Evolutionary conservation across 495 filamentous ascomycete genomes (phyloP).

Genomic region (Peziza echinospora): DNA sequence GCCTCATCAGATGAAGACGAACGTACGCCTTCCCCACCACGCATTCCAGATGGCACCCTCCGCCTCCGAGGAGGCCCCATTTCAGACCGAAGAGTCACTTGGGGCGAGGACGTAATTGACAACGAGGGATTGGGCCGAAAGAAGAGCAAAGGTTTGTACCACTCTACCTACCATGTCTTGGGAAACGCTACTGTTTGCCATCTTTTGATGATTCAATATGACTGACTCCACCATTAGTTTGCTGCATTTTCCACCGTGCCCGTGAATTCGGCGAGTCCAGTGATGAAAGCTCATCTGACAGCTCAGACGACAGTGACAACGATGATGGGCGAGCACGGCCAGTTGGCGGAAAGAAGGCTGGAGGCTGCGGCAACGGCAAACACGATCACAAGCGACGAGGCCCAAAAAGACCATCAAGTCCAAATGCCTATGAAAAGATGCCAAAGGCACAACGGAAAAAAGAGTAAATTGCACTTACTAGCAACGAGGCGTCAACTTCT

Average conservation of each 20-base stretch:
- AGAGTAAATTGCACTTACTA: too few species aligned
- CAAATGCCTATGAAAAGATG: constrained; percentile 91
- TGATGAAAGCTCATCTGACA: constrained; percentile 45
- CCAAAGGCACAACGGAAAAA: constrained; percentile 28
- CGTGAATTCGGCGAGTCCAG: constrained; percentile 67
- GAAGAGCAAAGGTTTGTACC: constrained; percentile 89
- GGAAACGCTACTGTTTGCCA: too few species aligned
- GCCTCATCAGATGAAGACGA: neutral
- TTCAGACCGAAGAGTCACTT: constrained; percentile 41
- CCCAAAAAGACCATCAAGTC: constrained; percentile 39
- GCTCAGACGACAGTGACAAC: constrained; percentile 35
- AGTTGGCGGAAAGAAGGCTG: neutral
- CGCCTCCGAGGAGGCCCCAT: neutral
- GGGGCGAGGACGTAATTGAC: constrained; percentile 85
- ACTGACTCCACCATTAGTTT: too few species aligned
- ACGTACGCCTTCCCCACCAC: neutral
- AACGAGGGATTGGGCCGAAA: constrained; percentile 93
- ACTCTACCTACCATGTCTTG: too few species aligned
- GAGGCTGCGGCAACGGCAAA: neutral
- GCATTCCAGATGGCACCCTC: neutral
- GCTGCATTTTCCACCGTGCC: constrained; percentile 91
- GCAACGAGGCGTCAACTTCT: too few species aligned
- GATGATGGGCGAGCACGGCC: neutral
- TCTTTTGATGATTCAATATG: too few species aligned
- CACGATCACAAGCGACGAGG: neutral